Evolutionary conservation across 192 early-diverging fungal species (phyloP), one percentile per base, ranked within the genome.

Genomic region (Borealophlyctis nickersoniae): DNA sequence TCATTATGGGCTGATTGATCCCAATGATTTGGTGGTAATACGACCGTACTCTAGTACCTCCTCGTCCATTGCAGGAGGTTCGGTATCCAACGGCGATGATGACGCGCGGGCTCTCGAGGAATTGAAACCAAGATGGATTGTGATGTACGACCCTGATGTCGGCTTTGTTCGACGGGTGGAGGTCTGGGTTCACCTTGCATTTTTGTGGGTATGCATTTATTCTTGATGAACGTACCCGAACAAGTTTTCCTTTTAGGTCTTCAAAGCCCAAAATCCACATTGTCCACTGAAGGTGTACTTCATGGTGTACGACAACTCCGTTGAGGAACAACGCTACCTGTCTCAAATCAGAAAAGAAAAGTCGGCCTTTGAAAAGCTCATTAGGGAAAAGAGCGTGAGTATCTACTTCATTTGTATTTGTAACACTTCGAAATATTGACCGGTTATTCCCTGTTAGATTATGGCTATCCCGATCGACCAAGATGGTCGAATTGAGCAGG

Each of bases 291-390:
- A 87, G 56, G 91, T 98, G 4, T 97, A 94, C 59, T 96, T 98
- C 72, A 79, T 96, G 67, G 81, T 95, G 0, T 98, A 99, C 69
- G 90, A 95, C 54, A 91, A 95, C 72, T 93, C 91, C 5, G 83
- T 95, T 0, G 95, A 99, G 72, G 96, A 97, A 73, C 95, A 98
- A 73, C 74, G 82, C 28, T 98, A 94, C 62, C 69, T 98, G 34
- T 88, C 88, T 26, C 72, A 77, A 0, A 86, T 98, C 62, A 77
- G 96, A 23, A 82, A 82, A 48, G 96, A 98, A 70, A 95, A 95
- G 68, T 87, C 92, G 58, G 84, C 96, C 0, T 99, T 99, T 78
- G 94, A 98, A 69, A 88, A 81, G 49, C 65, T 98, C 36, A 96
- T 98, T 60, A 64, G 80, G 19, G 90, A 93, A 61, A 96, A 96